These are phyloP conservation scores for Luzula sylvatica DNA, from an alignment of 176 grass and related monocot species.

Conservation along the genomic window DNA sequence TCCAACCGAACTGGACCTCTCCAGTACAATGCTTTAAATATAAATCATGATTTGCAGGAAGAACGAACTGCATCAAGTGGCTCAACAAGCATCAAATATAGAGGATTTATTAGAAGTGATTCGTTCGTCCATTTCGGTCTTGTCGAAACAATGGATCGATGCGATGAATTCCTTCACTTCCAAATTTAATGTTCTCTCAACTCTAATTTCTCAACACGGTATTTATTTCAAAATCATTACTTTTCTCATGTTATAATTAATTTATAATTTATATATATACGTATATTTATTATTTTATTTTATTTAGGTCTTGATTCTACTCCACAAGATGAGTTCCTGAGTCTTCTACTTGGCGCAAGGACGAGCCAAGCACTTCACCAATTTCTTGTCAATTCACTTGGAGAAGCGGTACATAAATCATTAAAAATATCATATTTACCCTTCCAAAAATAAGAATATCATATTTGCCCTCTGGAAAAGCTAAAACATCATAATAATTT, in stretches of 20 bases:
- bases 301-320: slow-evolving; percentile 61
- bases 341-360: slow-evolving; percentile 68
- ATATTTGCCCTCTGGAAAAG: too few relatives aligned
- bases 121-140: slow-evolving; percentile 65
- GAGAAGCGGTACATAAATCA: slow-evolving; percentile 55
- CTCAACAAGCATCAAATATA: slow-evolving; percentile 95
- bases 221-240: slow-evolving; percentile 26
- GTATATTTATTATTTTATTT: neutral
- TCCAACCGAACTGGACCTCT: neutral
- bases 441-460: neutral
- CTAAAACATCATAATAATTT: too few relatives aligned
- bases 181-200: slow-evolving; percentile 59
- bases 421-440: neutral
- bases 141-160: slow-evolving; percentile 87
- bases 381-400: slow-evolving; percentile 84
- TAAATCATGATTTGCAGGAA: slow-evolving; percentile 42
- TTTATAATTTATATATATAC: too few relatives aligned
- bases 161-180: slow-evolving; percentile 75
- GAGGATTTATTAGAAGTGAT: slow-evolving; percentile 87
- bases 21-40: neutral
- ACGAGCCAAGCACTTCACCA: slow-evolving; percentile 88
- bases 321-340: slow-evolving; percentile 79
- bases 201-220: slow-evolving; percentile 73
- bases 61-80: slow-evolving; percentile 96
- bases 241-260: neutral